phyloP scores from a whole-genome alignment of 1,284 basidiomycete genomes.

The Tranzscheliella williamsii region DNA sequence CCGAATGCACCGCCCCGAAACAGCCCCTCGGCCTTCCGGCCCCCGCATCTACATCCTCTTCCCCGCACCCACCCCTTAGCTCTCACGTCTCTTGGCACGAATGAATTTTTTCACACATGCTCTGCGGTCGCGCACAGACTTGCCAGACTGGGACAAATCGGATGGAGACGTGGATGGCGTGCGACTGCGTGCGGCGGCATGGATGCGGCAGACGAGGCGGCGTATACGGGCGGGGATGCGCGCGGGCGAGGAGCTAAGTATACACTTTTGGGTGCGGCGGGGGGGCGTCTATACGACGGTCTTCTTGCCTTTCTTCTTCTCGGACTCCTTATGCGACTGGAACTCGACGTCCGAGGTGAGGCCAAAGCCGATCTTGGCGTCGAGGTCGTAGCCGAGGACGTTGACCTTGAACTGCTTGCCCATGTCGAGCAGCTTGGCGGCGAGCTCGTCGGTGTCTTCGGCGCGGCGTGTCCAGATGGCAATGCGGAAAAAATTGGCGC shows the following conservation, averaged over 20 bases:
- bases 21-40: not conserved
- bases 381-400: slow-evolving; percentile 79
- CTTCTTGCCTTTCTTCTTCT: slow-evolving; percentile 85
- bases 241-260: no score
- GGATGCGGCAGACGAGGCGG: no score
- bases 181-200: no score
- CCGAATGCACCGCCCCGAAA: no score
- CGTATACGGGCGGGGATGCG: no score
- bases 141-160: no score
- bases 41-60: not conserved
- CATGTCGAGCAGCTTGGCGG: slow-evolving; percentile 71
- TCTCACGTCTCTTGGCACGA: no score
- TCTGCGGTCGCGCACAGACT: no score
- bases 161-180: no score
- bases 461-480: slow-evolving; percentile 87
- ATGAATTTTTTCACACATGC: no score
- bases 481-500: slow-evolving; percentile 92
- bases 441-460: slow-evolving; percentile 66
- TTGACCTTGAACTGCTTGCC: slow-evolving; percentile 85
- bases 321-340: slow-evolving; percentile 64
- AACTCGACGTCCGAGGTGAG: slow-evolving; percentile 62
- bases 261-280: not conserved
- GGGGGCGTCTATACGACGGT: slow-evolving; percentile 64
- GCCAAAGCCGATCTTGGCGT: slow-evolving; percentile 73
- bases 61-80: no score